Percentiles rank a stretch among this genome's conserved stretches.
phyloP scores from a whole-genome alignment of 2,329 filamentous ascomycete genomes.

The Epichloe festucae region DNA sequence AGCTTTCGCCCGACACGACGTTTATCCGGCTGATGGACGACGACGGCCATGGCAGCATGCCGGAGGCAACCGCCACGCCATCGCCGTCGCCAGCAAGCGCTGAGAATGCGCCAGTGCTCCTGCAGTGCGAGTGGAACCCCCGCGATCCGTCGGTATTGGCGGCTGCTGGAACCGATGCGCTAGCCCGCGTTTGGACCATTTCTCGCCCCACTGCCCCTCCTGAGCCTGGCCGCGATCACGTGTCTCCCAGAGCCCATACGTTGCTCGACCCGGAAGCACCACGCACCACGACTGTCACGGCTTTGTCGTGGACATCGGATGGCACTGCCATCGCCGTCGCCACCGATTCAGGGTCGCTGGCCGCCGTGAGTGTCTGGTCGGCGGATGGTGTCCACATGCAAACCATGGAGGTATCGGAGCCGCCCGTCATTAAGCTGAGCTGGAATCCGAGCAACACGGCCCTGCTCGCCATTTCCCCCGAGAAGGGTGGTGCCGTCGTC shows the following conservation, averaged over 20 bases:
- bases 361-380: constrained; percentile 44
- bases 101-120: constrained; percentile 46
- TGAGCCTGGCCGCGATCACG: constrained; percentile 27
- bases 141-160: constrained; percentile 51
- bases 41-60: constrained; percentile 18
- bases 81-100: constrained; percentile 24
- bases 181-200: constrained; percentile 56
- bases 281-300: constrained; percentile 40
- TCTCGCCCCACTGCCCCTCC: constrained; percentile 37
- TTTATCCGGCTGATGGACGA: constrained; percentile 44
- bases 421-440: constrained; percentile 47
- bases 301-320: constrained; percentile 47
- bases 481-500: constrained; percentile 39
- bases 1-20: constrained; percentile 45
- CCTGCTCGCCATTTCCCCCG: constrained; percentile 47
- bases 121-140: constrained; percentile 59
- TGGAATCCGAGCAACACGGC: constrained; percentile 45
- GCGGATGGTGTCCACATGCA: constrained; percentile 38
- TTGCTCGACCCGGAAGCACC: constrained; percentile 42
- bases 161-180: constrained; percentile 55
- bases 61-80: constrained; percentile 18
- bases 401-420: constrained; percentile 42
- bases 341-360: constrained; percentile 37
- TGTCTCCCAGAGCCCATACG: constrained; percentile 22
- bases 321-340: constrained; percentile 45